These are phyloP conservation scores for Mycena pura DNA, from an alignment of 768 basidiomycete genomes.

Conservation along the genomic window DNA sequence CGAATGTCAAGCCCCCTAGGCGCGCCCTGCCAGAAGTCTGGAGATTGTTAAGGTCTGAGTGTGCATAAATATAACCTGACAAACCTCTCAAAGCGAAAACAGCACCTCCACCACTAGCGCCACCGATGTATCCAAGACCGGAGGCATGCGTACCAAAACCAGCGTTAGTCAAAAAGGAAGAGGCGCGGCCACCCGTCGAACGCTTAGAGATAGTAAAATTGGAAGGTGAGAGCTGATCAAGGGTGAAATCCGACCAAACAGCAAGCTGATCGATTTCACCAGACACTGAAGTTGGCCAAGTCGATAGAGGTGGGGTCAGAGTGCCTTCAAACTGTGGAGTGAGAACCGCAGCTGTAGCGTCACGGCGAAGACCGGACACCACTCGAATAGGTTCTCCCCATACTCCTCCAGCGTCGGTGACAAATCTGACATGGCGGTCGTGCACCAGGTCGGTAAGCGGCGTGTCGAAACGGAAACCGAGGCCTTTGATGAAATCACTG, in stretches of 20 bases:
- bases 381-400: conserved; percentile 48
- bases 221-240: conserved; percentile 42
- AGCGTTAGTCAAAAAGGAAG: conserved; percentile 37
- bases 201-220: conserved; percentile 41
- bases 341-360: conserved; percentile 45
- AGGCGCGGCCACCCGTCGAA: conserved; percentile 35
- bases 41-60: background rate
- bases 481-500: conserved; percentile 46
- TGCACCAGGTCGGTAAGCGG: conserved; percentile 43
- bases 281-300: conserved; percentile 44
- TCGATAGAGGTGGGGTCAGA: conserved; percentile 39
- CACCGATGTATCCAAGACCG: conserved; percentile 45
- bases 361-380: conserved; percentile 44
- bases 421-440: conserved; percentile 45
- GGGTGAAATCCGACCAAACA: conserved; percentile 44
- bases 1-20: conserved; percentile 45
- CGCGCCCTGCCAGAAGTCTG: conserved; percentile 48
- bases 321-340: conserved; percentile 44
- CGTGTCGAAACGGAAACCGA: conserved; percentile 42
- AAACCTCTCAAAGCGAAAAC: conserved; percentile 43
- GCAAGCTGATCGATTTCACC: conserved; percentile 39
- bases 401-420: conserved; percentile 39
- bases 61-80: background rate
- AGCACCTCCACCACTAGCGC: conserved; percentile 42
- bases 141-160: conserved; percentile 43